Percentiles rank a stretch among this genome's conserved stretches.
These are phyloP conservation scores for Trametes versicolor DNA, from an alignment of 1,284 basidiomycete species.

Conservation along the genomic window DNA sequence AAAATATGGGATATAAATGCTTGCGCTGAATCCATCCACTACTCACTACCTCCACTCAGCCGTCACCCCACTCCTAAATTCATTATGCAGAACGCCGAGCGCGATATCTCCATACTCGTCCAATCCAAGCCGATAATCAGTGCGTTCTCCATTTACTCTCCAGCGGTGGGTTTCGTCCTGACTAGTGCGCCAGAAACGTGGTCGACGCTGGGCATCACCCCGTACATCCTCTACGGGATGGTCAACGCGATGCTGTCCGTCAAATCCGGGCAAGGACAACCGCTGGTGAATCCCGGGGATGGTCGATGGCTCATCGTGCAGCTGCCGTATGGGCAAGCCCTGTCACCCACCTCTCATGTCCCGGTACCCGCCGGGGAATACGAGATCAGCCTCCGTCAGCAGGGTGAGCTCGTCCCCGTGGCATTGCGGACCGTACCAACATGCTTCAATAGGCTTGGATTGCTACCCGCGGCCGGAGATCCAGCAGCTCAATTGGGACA, in stretches of 20 bases:
- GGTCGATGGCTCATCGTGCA: slow-evolving; percentile 1
- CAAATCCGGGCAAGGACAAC: neutral
- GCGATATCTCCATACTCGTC: neutral
- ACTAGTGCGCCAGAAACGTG: neutral
- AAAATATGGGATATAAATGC: neutral
- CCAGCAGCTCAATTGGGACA: slow-evolving; percentile 7
- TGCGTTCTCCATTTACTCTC: neutral
- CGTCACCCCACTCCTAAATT: too few relatives aligned
- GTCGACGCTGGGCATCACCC: neutral
- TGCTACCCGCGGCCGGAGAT: neutral
- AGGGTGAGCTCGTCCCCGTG: neutral
- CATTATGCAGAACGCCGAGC: neutral
- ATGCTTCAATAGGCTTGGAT: neutral
- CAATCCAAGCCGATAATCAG: neutral
- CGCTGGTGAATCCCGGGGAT: neutral
- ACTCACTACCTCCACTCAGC: neutral
- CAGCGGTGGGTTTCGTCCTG: neutral
- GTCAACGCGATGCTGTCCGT: neutral
- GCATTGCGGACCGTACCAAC: neutral
- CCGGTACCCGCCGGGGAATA: neutral
- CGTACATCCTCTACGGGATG: slow-evolving; percentile 1
- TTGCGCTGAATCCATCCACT: neutral
- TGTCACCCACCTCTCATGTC: neutral
- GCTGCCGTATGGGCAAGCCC: neutral
- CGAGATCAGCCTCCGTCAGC: neutral